Evolutionary conservation across 106 monocot species (phyloP).

Genomic region (Acanthochlamys bracteata): DNA sequence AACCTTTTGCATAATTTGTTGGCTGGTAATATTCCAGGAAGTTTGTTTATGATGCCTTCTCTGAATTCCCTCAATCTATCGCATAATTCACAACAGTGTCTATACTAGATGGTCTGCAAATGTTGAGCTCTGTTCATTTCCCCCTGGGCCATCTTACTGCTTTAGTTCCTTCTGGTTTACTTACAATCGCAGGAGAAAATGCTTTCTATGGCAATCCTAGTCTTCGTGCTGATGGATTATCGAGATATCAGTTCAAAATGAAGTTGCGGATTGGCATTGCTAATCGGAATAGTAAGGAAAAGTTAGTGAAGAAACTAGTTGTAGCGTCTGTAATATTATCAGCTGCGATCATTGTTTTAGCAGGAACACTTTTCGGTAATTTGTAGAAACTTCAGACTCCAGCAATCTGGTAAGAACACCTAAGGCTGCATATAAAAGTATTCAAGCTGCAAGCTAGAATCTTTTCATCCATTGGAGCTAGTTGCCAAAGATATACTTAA

Average conservation of each 20-base stretch:
- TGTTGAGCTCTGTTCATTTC: conserved; percentile 52
- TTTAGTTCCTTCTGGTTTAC: conserved; percentile 43
- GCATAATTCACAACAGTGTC: conserved; percentile 39
- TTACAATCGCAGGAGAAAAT: conserved; percentile 41
- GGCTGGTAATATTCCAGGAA: conserved; percentile 51
- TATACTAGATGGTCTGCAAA: conserved; percentile 43
- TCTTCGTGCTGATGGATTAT: conserved; percentile 34
- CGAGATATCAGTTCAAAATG: conserved; percentile 2
- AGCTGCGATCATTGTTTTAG: not conserved
- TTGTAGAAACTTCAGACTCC: not conserved
- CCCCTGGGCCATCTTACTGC: conserved; percentile 47
- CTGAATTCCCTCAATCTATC: conserved; percentile 78
- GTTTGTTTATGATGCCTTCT: conserved; percentile 33
- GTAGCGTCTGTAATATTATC: conserved; percentile 1
- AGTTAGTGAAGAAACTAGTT: conserved; percentile 9
- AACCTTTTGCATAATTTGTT: conserved; percentile 50
- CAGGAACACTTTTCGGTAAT: not conserved
- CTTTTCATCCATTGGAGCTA: not conserved
- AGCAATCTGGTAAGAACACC: not conserved
- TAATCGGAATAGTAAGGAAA: conserved; percentile 8
- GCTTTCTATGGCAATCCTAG: conserved; percentile 43
- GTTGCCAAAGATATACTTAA: not conserved
- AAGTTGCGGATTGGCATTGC: conserved; percentile 22
- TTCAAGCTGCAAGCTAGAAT: not conserved
- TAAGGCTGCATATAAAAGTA: not conserved